Evolutionary conservation across 2,329 filamentous ascomycete species (phyloP), one percentile per base, ranked within the genome.

Genomic region (Polytolypa hystricis): DNA sequence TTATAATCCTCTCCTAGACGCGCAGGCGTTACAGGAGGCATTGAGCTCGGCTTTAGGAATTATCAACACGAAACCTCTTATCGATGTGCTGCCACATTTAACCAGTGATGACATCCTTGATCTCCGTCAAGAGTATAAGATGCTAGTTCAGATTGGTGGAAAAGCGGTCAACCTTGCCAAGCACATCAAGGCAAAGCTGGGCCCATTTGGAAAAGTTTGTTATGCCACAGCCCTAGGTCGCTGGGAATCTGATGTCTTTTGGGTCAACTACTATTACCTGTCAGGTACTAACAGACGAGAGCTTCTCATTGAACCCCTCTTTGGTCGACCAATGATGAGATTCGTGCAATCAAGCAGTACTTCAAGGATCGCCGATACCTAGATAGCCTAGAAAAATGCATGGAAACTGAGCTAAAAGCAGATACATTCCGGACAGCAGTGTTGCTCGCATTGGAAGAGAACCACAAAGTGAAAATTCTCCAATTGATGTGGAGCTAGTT

Each of bases 251-350:
- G 91, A 98, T 58, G 84, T 85, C 0, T 94, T 94, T 68, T 98
- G 91, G 87, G 86, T 89, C 41, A 96, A 95, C 57, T 94, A 85
- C 60, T 96, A 86, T 79, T 96, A 95, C 62, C 89, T 95, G 55
- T 79, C 80, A 25, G 82, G 89, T 58, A 83, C 80, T 50, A 84
- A 79, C 5, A 74, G 85, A 3, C 77, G 87, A 5, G 89, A 96
- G 59, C 70, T 98, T 23, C 73, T 98, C 36, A 95, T 96, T 50
- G 91, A 98, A 61, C 77, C 79, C 4, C 71, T 98, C 14, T 93
- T 95, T 77, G 91, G 91, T 0, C 77, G 4, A 77, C 78, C 18
- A 95, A 95, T 57, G 69, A 74, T n/a, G 91, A 96, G 53, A 84
- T 96, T 43, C 71, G 74, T 8, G 70, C 73, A 42, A 95, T 98